Percentiles rank a stretch among this genome's conserved stretches.
phyloP scores from a whole-genome alignment of 1,284 basidiomycete genomes.

The Exobasidium cylindrosporum region DNA sequence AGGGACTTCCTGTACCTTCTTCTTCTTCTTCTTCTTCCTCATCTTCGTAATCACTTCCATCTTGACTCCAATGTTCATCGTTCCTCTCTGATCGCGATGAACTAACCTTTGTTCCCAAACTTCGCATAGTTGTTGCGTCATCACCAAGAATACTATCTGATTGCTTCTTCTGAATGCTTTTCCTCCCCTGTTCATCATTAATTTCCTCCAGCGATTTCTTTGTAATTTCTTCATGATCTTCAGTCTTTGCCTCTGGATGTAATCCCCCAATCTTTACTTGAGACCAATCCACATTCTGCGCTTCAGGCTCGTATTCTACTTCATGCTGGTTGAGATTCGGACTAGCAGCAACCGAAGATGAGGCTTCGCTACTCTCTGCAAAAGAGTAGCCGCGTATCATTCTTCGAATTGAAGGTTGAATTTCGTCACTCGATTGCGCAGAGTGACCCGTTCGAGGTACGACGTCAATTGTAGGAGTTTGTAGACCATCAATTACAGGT shows the following conservation, averaged over 20 bases:
- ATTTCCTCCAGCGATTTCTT: too few species aligned
- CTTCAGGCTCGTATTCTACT: neutral
- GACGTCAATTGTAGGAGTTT: neutral
- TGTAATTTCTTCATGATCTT: neutral
- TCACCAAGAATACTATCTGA: neutral
- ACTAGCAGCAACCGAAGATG: neutral
- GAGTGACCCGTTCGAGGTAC: too few species aligned
- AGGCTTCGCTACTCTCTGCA: constrained; percentile 9
- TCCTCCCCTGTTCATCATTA: neutral
- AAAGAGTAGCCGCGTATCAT: constrained; percentile 16
- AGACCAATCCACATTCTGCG: neutral
- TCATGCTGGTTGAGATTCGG: constrained; percentile 6
- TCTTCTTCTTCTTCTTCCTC: constrained; percentile 4
- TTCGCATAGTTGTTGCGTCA: constrained; percentile 4
- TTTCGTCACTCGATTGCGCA: neutral
- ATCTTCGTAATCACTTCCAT: constrained; percentile 2
- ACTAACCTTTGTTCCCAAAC: neutral
- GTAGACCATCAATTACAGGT: neutral
- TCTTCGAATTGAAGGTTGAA: constrained; percentile 5
- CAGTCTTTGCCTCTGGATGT: too few species aligned
- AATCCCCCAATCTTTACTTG: neutral
- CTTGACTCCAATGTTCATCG: constrained; percentile 14
- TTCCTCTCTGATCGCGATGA: constrained; percentile 4
- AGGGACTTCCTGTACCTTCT: neutral
- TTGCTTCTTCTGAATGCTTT: neutral